phyloP scores from a whole-genome alignment of 1,284 basidiomycete species.

The Tilletia setariae region DNA sequence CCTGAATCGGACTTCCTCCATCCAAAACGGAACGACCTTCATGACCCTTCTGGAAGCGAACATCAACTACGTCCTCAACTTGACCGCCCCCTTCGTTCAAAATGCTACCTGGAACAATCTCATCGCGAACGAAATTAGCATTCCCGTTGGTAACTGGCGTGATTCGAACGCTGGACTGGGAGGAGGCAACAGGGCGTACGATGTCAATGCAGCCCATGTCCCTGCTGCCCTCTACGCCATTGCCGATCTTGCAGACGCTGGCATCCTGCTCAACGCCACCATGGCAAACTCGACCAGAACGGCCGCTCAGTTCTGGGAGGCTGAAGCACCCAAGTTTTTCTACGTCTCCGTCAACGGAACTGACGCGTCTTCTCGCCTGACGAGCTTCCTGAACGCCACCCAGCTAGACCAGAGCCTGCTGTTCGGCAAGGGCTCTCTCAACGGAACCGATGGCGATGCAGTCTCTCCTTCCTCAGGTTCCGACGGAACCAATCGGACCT shows the following conservation, averaged over 20 bases:
- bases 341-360: constrained; percentile 55
- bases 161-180: constrained; percentile 60
- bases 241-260: constrained; percentile 54
- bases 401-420: constrained; percentile 55
- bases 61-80: constrained; percentile 49
- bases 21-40: constrained; percentile 56
- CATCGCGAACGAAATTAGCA: constrained; percentile 55
- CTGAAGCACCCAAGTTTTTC: constrained; percentile 57
- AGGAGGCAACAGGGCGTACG: constrained; percentile 60
- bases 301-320: constrained; percentile 57
- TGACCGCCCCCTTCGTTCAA: constrained; percentile 54
- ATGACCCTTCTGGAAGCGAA: constrained; percentile 54
- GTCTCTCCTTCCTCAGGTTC: not conserved
- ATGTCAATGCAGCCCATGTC: constrained; percentile 60
- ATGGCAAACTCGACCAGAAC: constrained; percentile 51
- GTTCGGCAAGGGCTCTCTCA: constrained; percentile 33
- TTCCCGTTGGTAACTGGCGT: constrained; percentile 60
- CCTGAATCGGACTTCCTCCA: constrained; percentile 50
- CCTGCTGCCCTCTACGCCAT: constrained; percentile 60
- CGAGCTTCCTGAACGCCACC: constrained; percentile 56
- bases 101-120: constrained; percentile 46
- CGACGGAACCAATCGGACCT: constrained; percentile 16
- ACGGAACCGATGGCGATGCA: constrained; percentile 21
- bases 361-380: constrained; percentile 54
- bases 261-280: constrained; percentile 51